Evolutionary conservation across 805 yeast species (phyloP).

Genomic region (Nakazawaea wyomingensis): DNA sequence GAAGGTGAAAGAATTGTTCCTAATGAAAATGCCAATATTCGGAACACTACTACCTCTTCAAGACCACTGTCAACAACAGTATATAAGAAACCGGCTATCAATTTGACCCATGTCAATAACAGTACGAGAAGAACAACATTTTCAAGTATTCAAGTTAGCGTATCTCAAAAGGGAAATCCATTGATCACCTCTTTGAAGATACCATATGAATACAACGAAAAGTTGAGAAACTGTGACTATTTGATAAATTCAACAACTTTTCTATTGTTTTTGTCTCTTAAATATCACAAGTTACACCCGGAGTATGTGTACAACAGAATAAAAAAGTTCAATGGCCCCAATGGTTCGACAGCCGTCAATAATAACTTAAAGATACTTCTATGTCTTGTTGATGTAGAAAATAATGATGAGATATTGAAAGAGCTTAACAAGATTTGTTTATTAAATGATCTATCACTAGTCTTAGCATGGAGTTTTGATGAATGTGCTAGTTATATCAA

Average conservation of each 20-base stretch:
- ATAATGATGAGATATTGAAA: slow-evolving; percentile 43
- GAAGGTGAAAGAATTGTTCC: slow-evolving; percentile 10
- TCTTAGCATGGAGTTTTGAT: slow-evolving; percentile 50
- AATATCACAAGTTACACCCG: slow-evolving; percentile 72
- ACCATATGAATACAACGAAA: slow-evolving; percentile 48
- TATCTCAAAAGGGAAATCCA: slow-evolving; percentile 72
- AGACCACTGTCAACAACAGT: not conserved
- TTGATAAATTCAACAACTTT: slow-evolving; percentile 51
- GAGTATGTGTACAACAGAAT: slow-evolving; percentile 64
- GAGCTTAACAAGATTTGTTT: slow-evolving; percentile 43
- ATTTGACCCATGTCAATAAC: slow-evolving; percentile 9
- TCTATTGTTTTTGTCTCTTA: slow-evolving; percentile 58
- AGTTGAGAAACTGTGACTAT: slow-evolving; percentile 54
- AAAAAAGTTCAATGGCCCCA: slow-evolving; percentile 23
- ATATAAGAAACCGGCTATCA: slow-evolving; percentile 7
- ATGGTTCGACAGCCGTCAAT: slow-evolving; percentile 25
- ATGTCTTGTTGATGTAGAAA: slow-evolving; percentile 62
- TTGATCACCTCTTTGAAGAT: slow-evolving; percentile 49
- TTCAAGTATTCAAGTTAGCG: slow-evolving; percentile 47
- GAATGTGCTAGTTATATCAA: slow-evolving; percentile 45
- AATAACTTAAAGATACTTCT: slow-evolving; percentile 48
- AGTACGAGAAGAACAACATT: slow-evolving; percentile 15
- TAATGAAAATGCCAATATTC: not conserved
- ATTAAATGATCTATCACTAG: slow-evolving; percentile 42
- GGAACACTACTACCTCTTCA: not conserved